Base-by-base conservation (phyloP, 73 alveolate species). In the Diophrys sp. region DNA sequence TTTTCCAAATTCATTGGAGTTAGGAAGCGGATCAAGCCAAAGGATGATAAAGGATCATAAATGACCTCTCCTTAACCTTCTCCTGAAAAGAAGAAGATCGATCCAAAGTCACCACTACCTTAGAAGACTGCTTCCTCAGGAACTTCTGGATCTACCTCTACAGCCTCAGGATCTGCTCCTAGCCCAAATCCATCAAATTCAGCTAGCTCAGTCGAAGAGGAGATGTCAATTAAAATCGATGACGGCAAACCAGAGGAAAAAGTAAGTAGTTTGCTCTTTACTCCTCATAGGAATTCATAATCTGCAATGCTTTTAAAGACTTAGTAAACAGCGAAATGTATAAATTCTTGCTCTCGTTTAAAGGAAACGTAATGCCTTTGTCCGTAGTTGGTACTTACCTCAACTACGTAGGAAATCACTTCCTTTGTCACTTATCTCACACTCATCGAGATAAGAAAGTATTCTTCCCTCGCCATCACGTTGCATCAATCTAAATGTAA, bases 321-420 rank as follows among this genome's bases (percentile, higher is more conserved):
- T 77, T 87, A n/a, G 73, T 30, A 33, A 77, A 26, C 33, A 80
- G 90, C 0, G 68, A 81, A 29, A 68, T 87, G 23, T 83, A 77
- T 5, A 33, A 67, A 31, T 67, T 67, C 26, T 79, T 87, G 18
- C 69, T 73, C 34, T 71, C 74, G 14, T 87, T 87, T 67, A 85
- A 89, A 0, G 85, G 80, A n/a, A 56, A 74, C 54, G 79, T 83
- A 0, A 78, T 75, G 0, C 90, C 94, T 23, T 67, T 87, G 33
- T 71, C 87, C 33, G 54, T 87, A n/a, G 76, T 87, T 24, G 94
- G 94, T 18, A 82, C 81, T 31, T 87, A 27, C 33, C 54, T 87
- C 14, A 87, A 81, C 70, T 87, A 75, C 55, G 94, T 77, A 33
- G 94, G 94, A 2, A 80, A 81, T 44, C 80, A 80, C 68, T 74